These are phyloP conservation scores for Avena atlantica DNA, from an alignment of 176 grass and related monocot genomes.

Conservation along the genomic window DNA sequence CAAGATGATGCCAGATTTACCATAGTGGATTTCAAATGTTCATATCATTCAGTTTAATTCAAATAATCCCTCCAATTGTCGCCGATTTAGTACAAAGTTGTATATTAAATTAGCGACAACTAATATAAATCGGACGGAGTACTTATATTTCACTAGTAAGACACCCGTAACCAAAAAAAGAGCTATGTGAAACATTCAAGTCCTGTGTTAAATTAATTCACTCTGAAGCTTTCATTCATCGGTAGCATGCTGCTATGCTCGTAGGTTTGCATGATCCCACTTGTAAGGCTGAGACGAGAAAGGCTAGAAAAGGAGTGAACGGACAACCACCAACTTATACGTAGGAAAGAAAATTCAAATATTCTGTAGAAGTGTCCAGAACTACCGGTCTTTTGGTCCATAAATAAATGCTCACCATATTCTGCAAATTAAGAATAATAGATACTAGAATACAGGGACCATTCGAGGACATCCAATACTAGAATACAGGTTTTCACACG, in stretches of 20 bases:
- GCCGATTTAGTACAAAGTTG: no score
- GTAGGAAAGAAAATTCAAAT: conserved; percentile 11
- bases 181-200: not conserved
- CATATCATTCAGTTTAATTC: not conserved
- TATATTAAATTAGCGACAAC: no score
- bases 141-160: conserved; percentile 9
- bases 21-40: conserved; percentile 1
- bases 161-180: not conserved
- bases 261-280: not conserved
- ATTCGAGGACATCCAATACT: not conserved
- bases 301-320: not conserved
- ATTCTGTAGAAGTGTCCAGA: not conserved
- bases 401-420: conserved; percentile 19
- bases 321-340: not conserved
- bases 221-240: not conserved
- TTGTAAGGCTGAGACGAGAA: not conserved
- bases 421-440: conserved; percentile 23
- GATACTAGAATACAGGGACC: conserved; percentile 9
- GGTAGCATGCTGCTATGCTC: not conserved
- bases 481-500: not conserved
- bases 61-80: not conserved
- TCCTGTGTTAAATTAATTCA: not conserved
- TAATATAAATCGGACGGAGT: not conserved
- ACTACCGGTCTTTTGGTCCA: conserved; percentile 13
- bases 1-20: not conserved